Conservation (phyloP, 805 yeast genomes). For the Spathaspora girioi region DNA sequence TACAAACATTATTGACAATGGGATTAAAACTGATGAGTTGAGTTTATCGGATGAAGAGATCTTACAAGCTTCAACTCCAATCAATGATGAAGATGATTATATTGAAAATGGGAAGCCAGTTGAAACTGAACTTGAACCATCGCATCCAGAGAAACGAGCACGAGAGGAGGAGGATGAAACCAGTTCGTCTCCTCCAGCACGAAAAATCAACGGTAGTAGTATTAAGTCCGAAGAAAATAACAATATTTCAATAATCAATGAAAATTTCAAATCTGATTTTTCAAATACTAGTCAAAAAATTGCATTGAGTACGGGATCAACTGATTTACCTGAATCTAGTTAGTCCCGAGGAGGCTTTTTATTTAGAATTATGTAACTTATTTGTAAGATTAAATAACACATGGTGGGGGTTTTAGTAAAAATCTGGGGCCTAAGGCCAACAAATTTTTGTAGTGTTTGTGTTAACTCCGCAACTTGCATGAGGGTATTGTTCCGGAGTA, state of each 20-base stretch:
- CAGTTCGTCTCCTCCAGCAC: not conserved
- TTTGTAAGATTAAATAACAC: no score
- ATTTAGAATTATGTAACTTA: not conserved
- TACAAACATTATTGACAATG: conserved; percentile 6
- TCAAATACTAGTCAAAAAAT: conserved; percentile 13
- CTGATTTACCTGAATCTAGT: not conserved
- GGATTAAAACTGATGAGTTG: conserved; percentile 16
- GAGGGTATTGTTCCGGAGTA: no score
- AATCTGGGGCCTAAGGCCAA: no score
- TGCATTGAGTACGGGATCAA: conserved; percentile 8
- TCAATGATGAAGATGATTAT: conserved; percentile 14
- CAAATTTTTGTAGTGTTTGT: no score
- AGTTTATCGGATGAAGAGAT: conserved; percentile 19
- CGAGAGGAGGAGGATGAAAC: not conserved
- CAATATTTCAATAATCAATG: conserved; percentile 4
- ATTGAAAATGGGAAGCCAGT: not conserved
- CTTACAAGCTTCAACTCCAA: conserved; percentile 24
- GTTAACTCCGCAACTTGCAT: no score
- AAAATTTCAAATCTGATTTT: conserved; percentile 11
- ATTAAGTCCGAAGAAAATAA: not conserved
- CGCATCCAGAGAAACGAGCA: not conserved
- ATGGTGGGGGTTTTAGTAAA: no score
- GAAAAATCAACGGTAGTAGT: not conserved
- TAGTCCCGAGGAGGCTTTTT: not conserved
- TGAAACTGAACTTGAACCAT: not conserved